Evolutionary conservation across 441 rosid species (phyloP).

Genomic region (Daphne laureola): DNA sequence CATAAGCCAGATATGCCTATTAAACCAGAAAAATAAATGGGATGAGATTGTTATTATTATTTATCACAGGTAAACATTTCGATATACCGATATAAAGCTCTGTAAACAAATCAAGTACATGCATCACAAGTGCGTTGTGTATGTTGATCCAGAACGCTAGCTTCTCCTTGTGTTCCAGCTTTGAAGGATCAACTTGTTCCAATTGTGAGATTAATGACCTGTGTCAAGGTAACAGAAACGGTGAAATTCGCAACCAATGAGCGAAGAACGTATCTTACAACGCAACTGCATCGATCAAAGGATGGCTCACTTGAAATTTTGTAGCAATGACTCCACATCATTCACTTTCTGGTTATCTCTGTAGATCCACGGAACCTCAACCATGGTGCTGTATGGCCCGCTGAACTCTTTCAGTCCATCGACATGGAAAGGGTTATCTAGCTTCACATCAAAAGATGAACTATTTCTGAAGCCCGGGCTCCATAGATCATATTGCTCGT

Average conservation of each 20-base stretch:
- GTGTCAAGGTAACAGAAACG: slow-evolving; percentile 13
- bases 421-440: slow-evolving; percentile 78
- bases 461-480: slow-evolving; percentile 75
- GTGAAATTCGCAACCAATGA: no score
- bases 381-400: slow-evolving; percentile 77
- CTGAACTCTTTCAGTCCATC: slow-evolving; percentile 81
- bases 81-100: not conserved
- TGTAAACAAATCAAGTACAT: slow-evolving; percentile 33
- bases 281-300: not conserved
- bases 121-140: slow-evolving; percentile 92
- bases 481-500: slow-evolving; percentile 63
- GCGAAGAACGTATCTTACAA: no score
- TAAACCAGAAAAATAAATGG: slow-evolving; percentile 4
- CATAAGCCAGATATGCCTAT: slow-evolving; percentile 85
- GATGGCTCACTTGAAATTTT: slow-evolving; percentile 62
- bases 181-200: slow-evolving; percentile 71
- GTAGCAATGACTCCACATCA: slow-evolving; percentile 66
- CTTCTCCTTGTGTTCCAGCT: slow-evolving; percentile 74
- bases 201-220: slow-evolving; percentile 70
- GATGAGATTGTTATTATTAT: slow-evolving; percentile 8
- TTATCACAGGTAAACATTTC: not conserved
- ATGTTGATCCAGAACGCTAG: slow-evolving; percentile 93
- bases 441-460: slow-evolving; percentile 66
- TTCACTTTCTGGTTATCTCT: slow-evolving; percentile 66
- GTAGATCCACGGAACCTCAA: slow-evolving; percentile 78